A percentile compares a stretch with the other conserved stretches of the same genome.
Conservation (phyloP, 768 basidiomycete genomes). For the Rhodotorula paludigena region DNA sequence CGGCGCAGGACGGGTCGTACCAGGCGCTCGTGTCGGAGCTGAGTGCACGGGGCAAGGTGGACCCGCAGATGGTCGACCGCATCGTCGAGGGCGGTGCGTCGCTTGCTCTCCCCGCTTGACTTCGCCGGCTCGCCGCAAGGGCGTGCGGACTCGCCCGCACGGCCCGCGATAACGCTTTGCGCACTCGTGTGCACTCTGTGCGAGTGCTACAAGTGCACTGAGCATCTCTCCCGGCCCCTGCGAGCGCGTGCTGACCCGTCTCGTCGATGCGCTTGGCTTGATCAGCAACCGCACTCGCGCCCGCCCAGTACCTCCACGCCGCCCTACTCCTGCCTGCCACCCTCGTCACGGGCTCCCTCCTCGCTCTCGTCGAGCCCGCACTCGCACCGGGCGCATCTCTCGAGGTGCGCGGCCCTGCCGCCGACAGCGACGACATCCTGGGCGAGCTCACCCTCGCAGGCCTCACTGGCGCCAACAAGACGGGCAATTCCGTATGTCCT, state of each 20-base stretch:
- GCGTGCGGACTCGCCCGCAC: neutral
- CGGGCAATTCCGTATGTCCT: neutral
- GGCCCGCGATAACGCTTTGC: neutral
- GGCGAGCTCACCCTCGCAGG: slow-evolving; percentile 33
- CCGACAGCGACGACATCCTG: slow-evolving; percentile 19
- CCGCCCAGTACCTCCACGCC: slow-evolving; percentile 47
- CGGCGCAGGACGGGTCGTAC: slow-evolving; percentile 74
- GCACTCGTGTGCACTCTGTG: neutral
- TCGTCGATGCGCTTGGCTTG: neutral
- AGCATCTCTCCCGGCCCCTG: neutral
- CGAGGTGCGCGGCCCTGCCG: slow-evolving; percentile 27
- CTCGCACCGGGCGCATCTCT: slow-evolving; percentile 23
- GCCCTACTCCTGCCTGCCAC: slow-evolving; percentile 61
- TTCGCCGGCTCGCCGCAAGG: neutral
- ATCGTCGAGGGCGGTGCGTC: slow-evolving; percentile 69
- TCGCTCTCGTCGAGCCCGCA: slow-evolving; percentile 46
- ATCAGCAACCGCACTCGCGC: slow-evolving; percentile 36
- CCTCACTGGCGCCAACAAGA: slow-evolving; percentile 16
- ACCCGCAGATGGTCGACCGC: slow-evolving; percentile 76
- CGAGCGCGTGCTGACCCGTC: neutral
- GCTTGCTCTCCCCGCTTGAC: neutral
- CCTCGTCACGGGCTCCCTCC: slow-evolving; percentile 54
- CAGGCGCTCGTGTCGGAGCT: slow-evolving; percentile 64
- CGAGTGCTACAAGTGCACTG: neutral
- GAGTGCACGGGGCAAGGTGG: slow-evolving; percentile 57